A percentile compares a stretch with the other conserved stretches of the same genome.
Conservation (phyloP, 345 rosid genomes). For the Lepidium didymum region DNA sequence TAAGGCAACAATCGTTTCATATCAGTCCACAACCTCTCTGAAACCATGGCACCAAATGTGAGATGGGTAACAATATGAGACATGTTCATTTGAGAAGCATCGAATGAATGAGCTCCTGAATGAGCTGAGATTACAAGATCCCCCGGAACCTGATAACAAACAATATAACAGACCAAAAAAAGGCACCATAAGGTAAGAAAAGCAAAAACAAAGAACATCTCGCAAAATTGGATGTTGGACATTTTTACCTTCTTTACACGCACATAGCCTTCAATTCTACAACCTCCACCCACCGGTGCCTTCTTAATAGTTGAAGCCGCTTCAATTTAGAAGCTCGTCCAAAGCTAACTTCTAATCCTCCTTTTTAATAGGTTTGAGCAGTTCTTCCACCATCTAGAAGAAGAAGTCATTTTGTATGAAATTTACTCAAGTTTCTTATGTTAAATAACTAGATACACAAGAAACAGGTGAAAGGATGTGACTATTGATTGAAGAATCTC, state of each 20-base stretch:
- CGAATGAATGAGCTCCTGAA: slow-evolving; percentile 92
- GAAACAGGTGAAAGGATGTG: neutral
- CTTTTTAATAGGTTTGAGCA: slow-evolving; percentile 52
- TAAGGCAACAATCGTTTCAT: slow-evolving; percentile 57
- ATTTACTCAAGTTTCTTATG: neutral
- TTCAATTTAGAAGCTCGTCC: slow-evolving; percentile 33
- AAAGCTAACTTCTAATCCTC: slow-evolving; percentile 49
- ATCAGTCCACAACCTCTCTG: slow-evolving; percentile 49
- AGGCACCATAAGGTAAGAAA: neutral
- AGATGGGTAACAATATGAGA: slow-evolving; percentile 77
- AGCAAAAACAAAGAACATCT: neutral
- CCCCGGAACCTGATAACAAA: slow-evolving; percentile 78
- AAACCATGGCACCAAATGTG: slow-evolving; percentile 65
- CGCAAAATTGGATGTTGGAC: neutral
- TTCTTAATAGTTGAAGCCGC: slow-evolving; percentile 28
- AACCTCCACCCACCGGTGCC: slow-evolving; percentile 83
- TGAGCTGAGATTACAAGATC: slow-evolving; percentile 72
- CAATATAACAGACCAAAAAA: neutral
- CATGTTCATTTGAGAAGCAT: slow-evolving; percentile 82
- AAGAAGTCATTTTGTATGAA: neutral
- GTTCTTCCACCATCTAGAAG: slow-evolving; percentile 59
- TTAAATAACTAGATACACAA: neutral
- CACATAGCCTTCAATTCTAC: slow-evolving; percentile 87
- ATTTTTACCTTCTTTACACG: slow-evolving; percentile 78
- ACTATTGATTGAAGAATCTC: neutral